These are phyloP conservation scores for Penicillium atrosanguineum DNA, from an alignment of 495 filamentous ascomycete species.

Conservation along the genomic window DNA sequence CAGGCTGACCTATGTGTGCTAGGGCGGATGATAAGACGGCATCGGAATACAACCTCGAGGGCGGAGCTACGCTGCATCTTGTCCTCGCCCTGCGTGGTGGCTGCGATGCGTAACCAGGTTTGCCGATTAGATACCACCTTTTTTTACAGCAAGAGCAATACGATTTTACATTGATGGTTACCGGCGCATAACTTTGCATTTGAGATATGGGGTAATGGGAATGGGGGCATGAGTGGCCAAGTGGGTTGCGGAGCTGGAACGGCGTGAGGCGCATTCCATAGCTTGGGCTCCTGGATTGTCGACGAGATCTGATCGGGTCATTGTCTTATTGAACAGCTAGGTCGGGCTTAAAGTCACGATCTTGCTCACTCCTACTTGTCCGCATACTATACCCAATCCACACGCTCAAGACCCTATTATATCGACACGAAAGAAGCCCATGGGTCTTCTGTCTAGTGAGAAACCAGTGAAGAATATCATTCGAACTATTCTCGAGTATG, in stretches of 20 bases:
- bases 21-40: conserved; percentile 93
- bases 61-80: conserved; percentile 90
- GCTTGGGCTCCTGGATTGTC: background rate
- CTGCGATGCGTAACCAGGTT: conserved; percentile 15
- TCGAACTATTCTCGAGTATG: background rate
- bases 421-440: background rate
- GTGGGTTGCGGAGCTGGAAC: background rate
- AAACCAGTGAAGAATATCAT: background rate
- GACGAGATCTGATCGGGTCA: background rate
- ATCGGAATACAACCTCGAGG: conserved; percentile 81
- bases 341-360: background rate
- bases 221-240: background rate
- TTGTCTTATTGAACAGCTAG: background rate
- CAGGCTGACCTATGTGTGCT: background rate
- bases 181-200: background rate
- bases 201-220: background rate
- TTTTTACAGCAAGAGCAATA: conserved; percentile 17
- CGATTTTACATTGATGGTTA: conserved; percentile 6
- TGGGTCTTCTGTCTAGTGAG: background rate
- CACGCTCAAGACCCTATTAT: background rate
- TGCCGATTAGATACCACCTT: conserved; percentile 25
- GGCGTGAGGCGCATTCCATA: background rate
- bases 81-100: conserved; percentile 92
- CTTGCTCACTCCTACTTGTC: background rate
- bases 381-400: background rate